A percentile compares a stretch with the other conserved stretches of the same genome.
These are phyloP conservation scores for Solanum piurae DNA, from an alignment of 257 asterid species.

Conservation along the genomic window DNA sequence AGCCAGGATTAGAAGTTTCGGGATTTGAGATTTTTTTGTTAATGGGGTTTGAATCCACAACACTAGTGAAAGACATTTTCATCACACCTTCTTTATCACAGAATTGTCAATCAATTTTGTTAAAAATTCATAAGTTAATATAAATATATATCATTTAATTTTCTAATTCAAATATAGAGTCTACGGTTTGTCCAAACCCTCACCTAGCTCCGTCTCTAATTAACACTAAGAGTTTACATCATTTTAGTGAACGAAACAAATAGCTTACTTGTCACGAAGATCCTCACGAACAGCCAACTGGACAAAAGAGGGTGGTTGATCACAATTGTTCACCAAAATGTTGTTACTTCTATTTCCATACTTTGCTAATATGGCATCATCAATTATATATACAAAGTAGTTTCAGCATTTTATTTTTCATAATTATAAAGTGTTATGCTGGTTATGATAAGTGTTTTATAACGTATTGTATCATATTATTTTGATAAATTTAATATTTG, in stretches of 20 bases:
- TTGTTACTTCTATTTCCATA: neutral
- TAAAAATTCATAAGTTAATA: too few species aligned
- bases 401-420: neutral
- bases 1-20: too few species aligned
- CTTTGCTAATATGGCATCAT: neutral
- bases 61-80: too few species aligned
- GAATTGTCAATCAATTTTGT: too few species aligned
- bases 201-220: too few species aligned
- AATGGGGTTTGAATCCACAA: too few species aligned
- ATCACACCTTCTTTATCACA: too few species aligned
- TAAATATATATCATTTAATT: too few species aligned
- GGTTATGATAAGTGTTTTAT: neutral
- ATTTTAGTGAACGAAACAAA: neutral
- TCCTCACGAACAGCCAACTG: neutral
- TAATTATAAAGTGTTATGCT: neutral
- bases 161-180: too few species aligned
- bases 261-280: neutral
- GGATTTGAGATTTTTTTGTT: fast-evolving
- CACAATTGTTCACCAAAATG: neutral
- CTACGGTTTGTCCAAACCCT: too few species aligned
- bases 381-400: neutral
- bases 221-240: too few species aligned
- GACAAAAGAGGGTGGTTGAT: neutral
- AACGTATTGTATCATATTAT: neutral
- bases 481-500: neutral